Evolutionary conservation across 495 filamentous ascomycete species (phyloP).

Genomic region (Neurospora sp.): DNA sequence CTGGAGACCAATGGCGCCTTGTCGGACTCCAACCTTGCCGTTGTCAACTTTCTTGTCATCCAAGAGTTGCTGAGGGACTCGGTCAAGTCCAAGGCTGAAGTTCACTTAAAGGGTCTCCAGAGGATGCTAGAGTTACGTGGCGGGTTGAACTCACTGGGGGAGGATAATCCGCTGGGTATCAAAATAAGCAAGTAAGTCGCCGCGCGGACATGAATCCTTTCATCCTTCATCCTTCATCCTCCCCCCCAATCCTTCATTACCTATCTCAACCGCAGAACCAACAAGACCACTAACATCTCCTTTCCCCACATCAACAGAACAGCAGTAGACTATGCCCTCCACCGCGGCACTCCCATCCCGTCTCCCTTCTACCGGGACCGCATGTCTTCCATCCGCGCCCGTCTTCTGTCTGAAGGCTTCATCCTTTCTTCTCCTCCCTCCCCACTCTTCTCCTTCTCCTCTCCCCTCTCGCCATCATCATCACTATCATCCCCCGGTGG

Average conservation of each 20-base stretch:
- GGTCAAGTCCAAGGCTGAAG: background rate
- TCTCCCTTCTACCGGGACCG: background rate
- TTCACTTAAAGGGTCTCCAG: background rate
- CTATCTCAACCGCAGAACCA: background rate
- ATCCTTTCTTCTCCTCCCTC: background rate
- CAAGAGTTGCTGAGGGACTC: background rate
- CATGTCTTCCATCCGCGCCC: background rate
- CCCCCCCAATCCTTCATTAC: background rate
- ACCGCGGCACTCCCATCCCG: background rate
- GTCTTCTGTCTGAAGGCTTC: background rate
- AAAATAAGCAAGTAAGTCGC: background rate
- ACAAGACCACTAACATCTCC: background rate
- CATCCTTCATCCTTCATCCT: background rate
- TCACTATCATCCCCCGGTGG: background rate
- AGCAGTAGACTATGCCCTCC: background rate
- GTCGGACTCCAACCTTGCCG: background rate
- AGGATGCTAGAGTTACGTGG: background rate
- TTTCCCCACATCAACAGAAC: background rate
- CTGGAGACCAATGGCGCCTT: background rate
- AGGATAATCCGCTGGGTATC: background rate
- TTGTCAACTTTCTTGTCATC: background rate
- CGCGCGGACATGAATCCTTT: background rate
- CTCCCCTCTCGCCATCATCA: background rate
- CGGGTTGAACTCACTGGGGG: background rate
- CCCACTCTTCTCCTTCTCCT: background rate